Evolutionary conservation across 1,284 basidiomycete genomes (phyloP).

Genomic region (Exsudoporus floridanus): DNA sequence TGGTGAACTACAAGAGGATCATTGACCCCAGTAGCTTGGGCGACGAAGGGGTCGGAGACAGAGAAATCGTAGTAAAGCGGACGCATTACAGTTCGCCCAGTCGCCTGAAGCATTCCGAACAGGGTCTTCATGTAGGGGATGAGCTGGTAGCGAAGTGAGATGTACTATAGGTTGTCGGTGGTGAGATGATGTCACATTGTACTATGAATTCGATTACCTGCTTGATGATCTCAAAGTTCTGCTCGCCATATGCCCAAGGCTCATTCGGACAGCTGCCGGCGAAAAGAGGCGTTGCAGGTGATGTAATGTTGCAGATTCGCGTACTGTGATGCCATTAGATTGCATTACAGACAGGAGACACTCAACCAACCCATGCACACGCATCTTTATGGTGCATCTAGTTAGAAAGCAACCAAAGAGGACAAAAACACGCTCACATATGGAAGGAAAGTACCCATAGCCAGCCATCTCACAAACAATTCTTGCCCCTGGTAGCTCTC

Average conservation of each 20-base stretch:
- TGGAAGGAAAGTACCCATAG: neutral
- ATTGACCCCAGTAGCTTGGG: slow-evolving; percentile 29
- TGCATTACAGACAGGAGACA: neutral
- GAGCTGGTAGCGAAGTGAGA: slow-evolving; percentile 40
- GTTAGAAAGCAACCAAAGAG: neutral
- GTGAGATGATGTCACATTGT: neutral
- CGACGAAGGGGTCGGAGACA: slow-evolving; percentile 33
- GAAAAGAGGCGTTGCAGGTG: neutral
- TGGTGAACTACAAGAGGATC: slow-evolving; percentile 38
- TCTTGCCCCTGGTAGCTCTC: neutral
- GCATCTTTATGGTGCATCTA: neutral
- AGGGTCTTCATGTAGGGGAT: slow-evolving; percentile 30
- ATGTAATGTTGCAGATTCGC: neutral
- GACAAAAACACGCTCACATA: neutral
- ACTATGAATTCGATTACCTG: slow-evolving; percentile 11
- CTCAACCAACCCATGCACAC: neutral
- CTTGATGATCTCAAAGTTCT: slow-evolving; percentile 35
- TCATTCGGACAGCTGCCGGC: neutral
- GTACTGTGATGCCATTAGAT: neutral
- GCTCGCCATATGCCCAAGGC: slow-evolving; percentile 44
- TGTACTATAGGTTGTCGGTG: slow-evolving; percentile 32
- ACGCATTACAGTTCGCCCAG: slow-evolving; percentile 32
- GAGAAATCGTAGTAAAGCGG: slow-evolving; percentile 39
- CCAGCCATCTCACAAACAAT: neutral
- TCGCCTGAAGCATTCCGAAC: slow-evolving; percentile 31